These are phyloP conservation scores for Vitis hybrid DNA, from an alignment of 177 flowering plant species.

Conservation along the genomic window DNA sequence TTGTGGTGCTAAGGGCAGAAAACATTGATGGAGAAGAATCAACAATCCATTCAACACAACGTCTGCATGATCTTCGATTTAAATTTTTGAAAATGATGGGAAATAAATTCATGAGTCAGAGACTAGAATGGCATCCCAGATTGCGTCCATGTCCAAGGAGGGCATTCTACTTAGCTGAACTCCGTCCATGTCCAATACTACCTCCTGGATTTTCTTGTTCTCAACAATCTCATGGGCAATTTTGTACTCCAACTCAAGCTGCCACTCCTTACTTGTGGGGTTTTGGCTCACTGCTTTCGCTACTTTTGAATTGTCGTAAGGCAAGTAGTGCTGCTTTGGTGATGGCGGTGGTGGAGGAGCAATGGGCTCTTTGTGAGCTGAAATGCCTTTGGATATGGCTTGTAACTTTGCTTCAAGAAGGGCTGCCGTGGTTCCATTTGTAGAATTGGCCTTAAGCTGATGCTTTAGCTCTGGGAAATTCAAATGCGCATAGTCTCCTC, in stretches of 20 bases:
- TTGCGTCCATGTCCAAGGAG: slow-evolving; percentile 88
- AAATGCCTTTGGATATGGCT: slow-evolving; percentile 33
- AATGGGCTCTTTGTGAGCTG: slow-evolving; percentile 10
- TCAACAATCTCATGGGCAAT: slow-evolving; percentile 24
- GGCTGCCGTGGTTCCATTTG: slow-evolving; percentile 51
- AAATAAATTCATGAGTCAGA: slow-evolving; percentile 46
- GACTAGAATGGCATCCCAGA: slow-evolving; percentile 82
- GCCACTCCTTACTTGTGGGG: slow-evolving; percentile 22
- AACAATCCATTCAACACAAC: too few relatives aligned
- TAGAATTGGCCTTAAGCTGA: slow-evolving; percentile 51
- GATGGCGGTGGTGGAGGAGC: slow-evolving; percentile 14
- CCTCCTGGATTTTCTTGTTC: slow-evolving; percentile 30
- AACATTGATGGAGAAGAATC: too few relatives aligned
- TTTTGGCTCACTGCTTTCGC: slow-evolving; percentile 12
- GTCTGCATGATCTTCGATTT: too few relatives aligned
- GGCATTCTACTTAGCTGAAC: slow-evolving; percentile 89
- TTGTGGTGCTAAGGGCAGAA: too few relatives aligned
- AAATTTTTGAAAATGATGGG: neutral
- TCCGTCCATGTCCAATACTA: slow-evolving; percentile 38
- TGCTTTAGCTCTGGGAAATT: slow-evolving; percentile 86
- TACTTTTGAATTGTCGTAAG: neutral
- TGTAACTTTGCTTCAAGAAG: slow-evolving; percentile 77
- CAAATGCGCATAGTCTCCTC: slow-evolving; percentile 85
- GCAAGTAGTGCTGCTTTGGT: slow-evolving; percentile 10
- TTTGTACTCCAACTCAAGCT: slow-evolving; percentile 26